Base-by-base conservation (phyloP, 2,329 filamentous ascomycete genomes). In the Dactylella cylindrospora region DNA sequence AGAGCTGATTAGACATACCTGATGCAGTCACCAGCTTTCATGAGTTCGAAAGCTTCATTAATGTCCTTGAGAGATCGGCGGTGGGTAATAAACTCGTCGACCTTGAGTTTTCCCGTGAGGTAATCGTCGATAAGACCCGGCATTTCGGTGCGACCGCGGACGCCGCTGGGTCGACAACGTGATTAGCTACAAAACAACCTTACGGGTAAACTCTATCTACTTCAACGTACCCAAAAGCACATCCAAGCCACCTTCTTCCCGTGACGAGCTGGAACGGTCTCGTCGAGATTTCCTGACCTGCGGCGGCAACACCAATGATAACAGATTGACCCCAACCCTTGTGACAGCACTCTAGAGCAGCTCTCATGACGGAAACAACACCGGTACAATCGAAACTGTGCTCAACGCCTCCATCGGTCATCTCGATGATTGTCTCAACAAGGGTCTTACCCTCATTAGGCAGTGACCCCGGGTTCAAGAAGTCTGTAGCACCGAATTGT, bases 321-420 rank as follows among this genome's bases (percentile, higher is more conserved):
- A 98, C 95, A 73, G 87, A 94, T 80, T 96, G 83, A 70, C 93
- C 93, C 93, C 93, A 98, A 41, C 93, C 93, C 83, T 98, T 98
- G 80, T 98, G 93, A 79, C 90, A 97, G 41, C 93, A 90, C 78
- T 98, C 91, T 62, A 98, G 83, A 32, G 93, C 93, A 47, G 88
- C 86, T 66, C 93, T 82, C 93, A 95, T 98, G 52, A 98, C 93
- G 68, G 84, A 82, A 47, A 97, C 90, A 71, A 97, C 97, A 61
- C 93, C 93, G 5, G 93, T 98, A 80, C 93, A 97, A 78, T 98
- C 93, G 73, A 98, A 98, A 43, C 93, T 98, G 79, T 96, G 97
- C 78, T 98, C 93, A 73, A 90, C 95, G 45, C 93, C 93, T 67
- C 93, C 93, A 71, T 97, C 93, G 1, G 93, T 98, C 86, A 97